phyloP scores from a whole-genome alignment of 2,329 filamentous ascomycete species.

The Exophiala alcalophila region DNA sequence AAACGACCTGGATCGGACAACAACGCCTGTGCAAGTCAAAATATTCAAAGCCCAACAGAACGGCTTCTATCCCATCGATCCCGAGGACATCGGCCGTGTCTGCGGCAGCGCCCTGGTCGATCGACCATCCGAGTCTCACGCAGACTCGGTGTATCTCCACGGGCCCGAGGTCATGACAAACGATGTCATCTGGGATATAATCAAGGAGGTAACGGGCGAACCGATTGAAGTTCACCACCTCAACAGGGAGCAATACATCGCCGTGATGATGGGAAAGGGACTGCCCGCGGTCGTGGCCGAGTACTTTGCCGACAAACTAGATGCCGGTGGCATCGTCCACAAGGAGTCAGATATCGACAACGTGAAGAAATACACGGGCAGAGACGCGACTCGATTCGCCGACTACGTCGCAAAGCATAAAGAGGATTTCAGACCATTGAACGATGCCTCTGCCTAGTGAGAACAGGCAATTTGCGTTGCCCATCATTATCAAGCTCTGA shows the following conservation, averaged over 20 bases:
- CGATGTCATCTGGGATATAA: conserved; percentile 32
- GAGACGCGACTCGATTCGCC: conserved; percentile 33
- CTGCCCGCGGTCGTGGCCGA: conserved; percentile 2
- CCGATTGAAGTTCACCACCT: conserved; percentile 33
- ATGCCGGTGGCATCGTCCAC: conserved; percentile 13
- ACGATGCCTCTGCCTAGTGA: no score
- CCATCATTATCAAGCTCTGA: no score
- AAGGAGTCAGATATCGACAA: conserved; percentile 32
- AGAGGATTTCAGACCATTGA: no score
- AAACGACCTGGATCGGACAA: conserved; percentile 28
- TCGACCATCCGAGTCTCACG: conserved; percentile 28
- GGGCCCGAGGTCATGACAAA: conserved; percentile 39
- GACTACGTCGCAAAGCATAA: conserved; percentile 38
- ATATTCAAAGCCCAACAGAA: conserved; percentile 33
- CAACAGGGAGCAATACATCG: conserved; percentile 31
- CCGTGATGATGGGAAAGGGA: conserved; percentile 23
- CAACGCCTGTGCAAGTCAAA: conserved; percentile 33
- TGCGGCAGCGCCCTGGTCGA: conserved; percentile 41
- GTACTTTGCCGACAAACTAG: neutral
- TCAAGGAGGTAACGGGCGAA: conserved; percentile 36
- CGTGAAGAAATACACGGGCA: conserved; percentile 36
- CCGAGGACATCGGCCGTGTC: conserved; percentile 48
- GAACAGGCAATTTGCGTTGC: no score
- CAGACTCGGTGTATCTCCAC: conserved; percentile 36
- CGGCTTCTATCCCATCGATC: conserved; percentile 43